These are phyloP conservation scores for Pseudogymnoascus sp. DNA, from an alignment of 2,329 filamentous ascomycete species.

Conservation along the genomic window DNA sequence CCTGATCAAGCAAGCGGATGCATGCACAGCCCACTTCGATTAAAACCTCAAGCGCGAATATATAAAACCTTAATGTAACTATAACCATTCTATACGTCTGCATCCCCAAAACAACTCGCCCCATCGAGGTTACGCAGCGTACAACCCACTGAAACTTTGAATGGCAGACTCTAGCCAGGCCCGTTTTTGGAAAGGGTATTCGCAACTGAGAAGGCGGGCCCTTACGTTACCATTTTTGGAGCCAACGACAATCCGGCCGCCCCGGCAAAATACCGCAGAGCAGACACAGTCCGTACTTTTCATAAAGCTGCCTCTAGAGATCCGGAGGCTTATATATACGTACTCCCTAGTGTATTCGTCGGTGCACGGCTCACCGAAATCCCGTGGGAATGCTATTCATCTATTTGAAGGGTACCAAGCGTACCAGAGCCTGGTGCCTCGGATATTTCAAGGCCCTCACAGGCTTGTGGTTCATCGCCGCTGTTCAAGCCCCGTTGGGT, in stretches of 20 bases:
- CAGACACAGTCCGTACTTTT: not conserved
- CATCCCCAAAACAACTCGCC: not conserved
- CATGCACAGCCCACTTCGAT: not conserved
- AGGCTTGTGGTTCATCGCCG: not conserved
- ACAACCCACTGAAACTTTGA: not conserved
- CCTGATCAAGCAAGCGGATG: not conserved
- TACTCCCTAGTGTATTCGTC: not conserved
- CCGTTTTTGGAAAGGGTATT: not conserved
- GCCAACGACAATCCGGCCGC: not conserved
- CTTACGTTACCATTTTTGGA: not conserved
- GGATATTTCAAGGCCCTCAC: not conserved
- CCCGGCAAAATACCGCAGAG: not conserved
- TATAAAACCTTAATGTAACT: not conserved
- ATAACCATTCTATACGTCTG: not conserved
- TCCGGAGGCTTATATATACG: not conserved
- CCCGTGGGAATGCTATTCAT: not conserved
- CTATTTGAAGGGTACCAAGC: not conserved
- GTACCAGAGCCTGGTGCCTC: too few relatives aligned
- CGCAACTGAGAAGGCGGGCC: not conserved
- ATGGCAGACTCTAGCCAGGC: not conserved
- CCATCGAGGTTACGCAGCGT: not conserved
- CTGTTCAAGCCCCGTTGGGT: not conserved
- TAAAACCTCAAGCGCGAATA: not conserved
- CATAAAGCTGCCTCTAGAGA: not conserved
- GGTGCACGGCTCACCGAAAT: not conserved